These are phyloP conservation scores for Neckera pumila DNA, from an alignment of 225 moss, liverwort and hornwort genomes.

Conservation along the genomic window DNA sequence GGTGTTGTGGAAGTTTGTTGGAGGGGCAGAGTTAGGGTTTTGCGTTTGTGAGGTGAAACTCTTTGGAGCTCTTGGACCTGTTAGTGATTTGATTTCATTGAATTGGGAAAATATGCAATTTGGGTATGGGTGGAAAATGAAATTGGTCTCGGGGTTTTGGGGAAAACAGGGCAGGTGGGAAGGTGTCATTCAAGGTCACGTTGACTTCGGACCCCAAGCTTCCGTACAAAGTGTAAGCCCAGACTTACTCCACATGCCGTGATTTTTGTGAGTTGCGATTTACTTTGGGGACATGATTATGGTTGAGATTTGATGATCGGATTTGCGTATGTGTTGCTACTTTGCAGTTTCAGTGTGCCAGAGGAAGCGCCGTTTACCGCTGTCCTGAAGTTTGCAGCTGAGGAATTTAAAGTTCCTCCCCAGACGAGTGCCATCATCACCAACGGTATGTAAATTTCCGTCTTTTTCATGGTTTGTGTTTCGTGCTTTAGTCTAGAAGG, in stretches of 20 bases:
- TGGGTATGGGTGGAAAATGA: neutral
- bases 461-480: neutral
- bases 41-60: neutral
- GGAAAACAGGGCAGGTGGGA: constrained; percentile 77
- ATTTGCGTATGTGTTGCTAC: neutral
- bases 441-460: constrained; percentile 39
- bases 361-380: constrained; percentile 98
- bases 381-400: constrained; percentile 92
- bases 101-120: neutral
- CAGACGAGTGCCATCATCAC: constrained; percentile 98
- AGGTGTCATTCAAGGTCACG: constrained; percentile 97
- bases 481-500: neutral
- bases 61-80: neutral
- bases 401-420: constrained; percentile 95
- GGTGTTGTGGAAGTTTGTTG: neutral
- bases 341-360: constrained; percentile 83
- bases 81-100: neutral
- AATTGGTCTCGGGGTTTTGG: neutral
- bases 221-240: constrained; percentile 88
- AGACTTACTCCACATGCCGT: neutral
- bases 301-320: neutral
- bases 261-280: neutral
- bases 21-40: neutral
- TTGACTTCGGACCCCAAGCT: constrained; percentile 99
- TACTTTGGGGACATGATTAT: neutral